A percentile compares a stretch with the other conserved stretches of the same genome.
phyloP scores from a whole-genome alignment of 306 rosid species.

The Rosa chinensis region DNA sequence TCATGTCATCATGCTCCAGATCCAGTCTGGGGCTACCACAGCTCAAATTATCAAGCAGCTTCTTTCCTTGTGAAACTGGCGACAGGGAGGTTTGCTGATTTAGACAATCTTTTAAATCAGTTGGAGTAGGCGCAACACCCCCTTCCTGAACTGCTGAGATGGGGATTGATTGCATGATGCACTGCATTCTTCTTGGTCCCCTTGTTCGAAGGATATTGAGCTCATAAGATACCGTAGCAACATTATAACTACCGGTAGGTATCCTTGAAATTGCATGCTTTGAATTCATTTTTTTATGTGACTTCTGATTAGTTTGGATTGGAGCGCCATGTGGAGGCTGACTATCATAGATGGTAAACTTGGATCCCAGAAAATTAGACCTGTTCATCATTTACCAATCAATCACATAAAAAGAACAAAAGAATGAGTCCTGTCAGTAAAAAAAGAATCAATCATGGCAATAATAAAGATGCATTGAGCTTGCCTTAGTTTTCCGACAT shows the following conservation, averaged over 20 bases:
- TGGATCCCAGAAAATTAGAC: constrained; percentile 93
- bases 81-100: constrained; percentile 30
- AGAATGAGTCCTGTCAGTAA: neutral
- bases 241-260: constrained; percentile 46
- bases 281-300: constrained; percentile 45
- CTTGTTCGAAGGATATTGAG: constrained; percentile 91
- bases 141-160: constrained; percentile 73
- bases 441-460: constrained; percentile 11
- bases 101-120: constrained; percentile 42
- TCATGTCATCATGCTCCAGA: constrained; percentile 17
- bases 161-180: constrained; percentile 75
- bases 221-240: constrained; percentile 69
- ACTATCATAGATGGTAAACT: constrained; percentile 62
- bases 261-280: constrained; percentile 62
- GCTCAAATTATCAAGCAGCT: constrained; percentile 39
- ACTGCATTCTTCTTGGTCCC: constrained; percentile 93
- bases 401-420: constrained; percentile 1
- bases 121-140: constrained; percentile 81
- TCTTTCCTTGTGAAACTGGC: constrained; percentile 44
- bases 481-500: constrained; percentile 79
- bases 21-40: constrained; percentile 32
- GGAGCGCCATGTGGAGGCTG: constrained; percentile 54
- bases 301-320: constrained; percentile 43
- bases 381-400: constrained; percentile 45
- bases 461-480: constrained; percentile 16